Conservation (phyloP, 768 basidiomycete species). For the Rhodosporidiobolus odoratus region DNA sequence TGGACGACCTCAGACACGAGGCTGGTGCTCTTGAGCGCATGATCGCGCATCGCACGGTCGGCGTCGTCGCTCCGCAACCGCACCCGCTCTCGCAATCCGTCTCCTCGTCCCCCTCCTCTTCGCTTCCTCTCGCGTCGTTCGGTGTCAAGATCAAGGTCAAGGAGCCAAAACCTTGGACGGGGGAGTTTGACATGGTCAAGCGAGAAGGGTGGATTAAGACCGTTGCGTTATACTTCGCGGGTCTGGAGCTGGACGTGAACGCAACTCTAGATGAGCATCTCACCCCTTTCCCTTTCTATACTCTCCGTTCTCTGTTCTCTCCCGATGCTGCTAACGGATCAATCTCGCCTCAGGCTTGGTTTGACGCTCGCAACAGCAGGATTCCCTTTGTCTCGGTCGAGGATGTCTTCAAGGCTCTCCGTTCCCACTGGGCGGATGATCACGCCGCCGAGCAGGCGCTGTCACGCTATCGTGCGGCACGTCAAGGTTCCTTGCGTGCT, state of each 20-base stretch:
- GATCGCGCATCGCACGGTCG: too few species aligned
- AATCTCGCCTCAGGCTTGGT: conserved; percentile 4
- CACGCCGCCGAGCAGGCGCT: neutral
- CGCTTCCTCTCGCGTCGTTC: neutral
- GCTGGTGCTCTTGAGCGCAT: too few species aligned
- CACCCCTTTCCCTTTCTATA: neutral
- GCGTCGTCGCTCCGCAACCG: too few species aligned
- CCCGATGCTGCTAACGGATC: neutral
- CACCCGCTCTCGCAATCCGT: too few species aligned
- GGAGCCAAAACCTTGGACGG: neutral
- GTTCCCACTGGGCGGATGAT: conserved; percentile 2
- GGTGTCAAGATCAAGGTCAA: neutral
- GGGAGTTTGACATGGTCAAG: neutral
- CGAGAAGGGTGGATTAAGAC: neutral
- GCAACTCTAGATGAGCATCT: neutral
- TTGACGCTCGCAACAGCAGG: neutral
- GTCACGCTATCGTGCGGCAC: neutral
- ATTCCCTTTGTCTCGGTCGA: neutral
- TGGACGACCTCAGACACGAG: too few species aligned
- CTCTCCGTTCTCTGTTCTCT: conserved; percentile 4
- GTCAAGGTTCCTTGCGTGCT: neutral
- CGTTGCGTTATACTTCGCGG: neutral
- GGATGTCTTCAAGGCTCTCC: neutral
- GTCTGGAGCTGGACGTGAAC: neutral
- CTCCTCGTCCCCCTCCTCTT: too few species aligned